Base-by-base conservation (phyloP, 495 filamentous ascomycete species). In the Poronia punctata region DNA sequence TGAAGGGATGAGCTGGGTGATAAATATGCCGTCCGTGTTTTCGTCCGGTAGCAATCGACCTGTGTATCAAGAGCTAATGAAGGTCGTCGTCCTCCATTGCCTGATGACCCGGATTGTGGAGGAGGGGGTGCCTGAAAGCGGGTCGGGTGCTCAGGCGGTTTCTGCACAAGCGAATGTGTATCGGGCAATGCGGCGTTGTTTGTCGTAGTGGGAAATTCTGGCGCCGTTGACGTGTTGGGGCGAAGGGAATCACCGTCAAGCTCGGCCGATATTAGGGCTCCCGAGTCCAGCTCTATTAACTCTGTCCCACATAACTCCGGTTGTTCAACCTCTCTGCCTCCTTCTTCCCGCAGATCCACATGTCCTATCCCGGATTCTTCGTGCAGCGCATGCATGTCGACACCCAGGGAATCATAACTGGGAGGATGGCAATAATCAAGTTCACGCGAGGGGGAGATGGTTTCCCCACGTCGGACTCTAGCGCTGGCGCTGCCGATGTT, bases 281-380 rank as follows among this genome's bases (percentile, higher is more conserved):
- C 56, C n/a, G 68, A 70, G 46, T 70, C 67, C 43, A 68, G 55
- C 38, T 72, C 67, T 24, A 65, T 50, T 30, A 69, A 65, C 49
- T 66, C 64, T 26, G 40, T 62, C 7, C 65, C 56, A 24, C 61
- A 61, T 12, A 72, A 44, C 46, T 70, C 67, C 19, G 52, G 14
- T 12, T 31, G 37, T 10, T 40, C 29, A 14, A 32, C 25, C 8
- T 42, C 27, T 14, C 28, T 20, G 23, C 23, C 30, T 17, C 33
- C 32, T 12, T 40, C 33, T 40, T 21, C 34, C 17, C 32, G 15
- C 14, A 37, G 43, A 10, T 38, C 30, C 14, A 32, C 26, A 15
- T 45, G 40, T 10, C 28, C 31, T 17, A 16, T 21, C 26, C 21
- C 25, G 17, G 27, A 34, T 30, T 19, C 26, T n/a, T 30, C 34